Percentiles rank a stretch among this genome's conserved stretches.
These are phyloP conservation scores for Xylaria multiplex DNA, from an alignment of 2,329 filamentous ascomycete species.

Conservation along the genomic window DNA sequence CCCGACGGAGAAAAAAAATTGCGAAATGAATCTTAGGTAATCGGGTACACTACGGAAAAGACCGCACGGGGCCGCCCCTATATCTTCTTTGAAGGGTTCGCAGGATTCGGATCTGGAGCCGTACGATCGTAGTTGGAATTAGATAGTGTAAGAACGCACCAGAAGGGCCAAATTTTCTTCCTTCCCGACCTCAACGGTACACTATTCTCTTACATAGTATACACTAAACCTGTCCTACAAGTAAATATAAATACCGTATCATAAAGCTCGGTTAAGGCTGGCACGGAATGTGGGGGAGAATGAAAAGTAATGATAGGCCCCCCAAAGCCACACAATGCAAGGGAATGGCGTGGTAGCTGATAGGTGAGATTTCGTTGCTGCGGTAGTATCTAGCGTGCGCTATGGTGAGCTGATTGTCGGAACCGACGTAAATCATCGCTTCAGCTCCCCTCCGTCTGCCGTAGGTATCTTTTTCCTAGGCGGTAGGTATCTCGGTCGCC, in stretches of 20 bases:
- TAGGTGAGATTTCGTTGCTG: conserved; percentile 5
- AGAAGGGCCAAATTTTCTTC: not conserved
- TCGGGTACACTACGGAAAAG: not conserved
- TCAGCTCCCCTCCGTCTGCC: conserved; percentile 3
- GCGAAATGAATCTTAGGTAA: conserved; percentile 18
- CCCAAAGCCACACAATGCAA: not conserved
- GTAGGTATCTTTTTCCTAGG: not conserved
- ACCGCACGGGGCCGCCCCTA: not conserved
- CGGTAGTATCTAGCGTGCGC: not conserved
- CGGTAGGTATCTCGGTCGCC: not conserved
- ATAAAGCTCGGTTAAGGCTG: not conserved
- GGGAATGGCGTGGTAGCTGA: conserved; percentile 13
- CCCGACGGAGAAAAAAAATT: conserved; percentile 14
- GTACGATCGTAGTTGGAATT: conserved; percentile 3
- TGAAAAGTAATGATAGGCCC: not conserved
- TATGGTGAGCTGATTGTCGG: conserved; percentile 20
- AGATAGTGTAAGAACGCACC: too few relatives aligned
- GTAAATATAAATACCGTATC: too few relatives aligned
- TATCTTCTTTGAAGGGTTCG: conserved; percentile 8
- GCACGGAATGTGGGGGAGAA: conserved; percentile 8
- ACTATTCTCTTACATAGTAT: too few relatives aligned
- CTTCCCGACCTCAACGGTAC: not conserved
- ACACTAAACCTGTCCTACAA: not conserved
- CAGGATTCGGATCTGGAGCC: not conserved
- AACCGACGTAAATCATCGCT: not conserved